Evolutionary conservation across 495 filamentous ascomycete genomes (phyloP).

Genomic region (Neurospora cerealis): DNA sequence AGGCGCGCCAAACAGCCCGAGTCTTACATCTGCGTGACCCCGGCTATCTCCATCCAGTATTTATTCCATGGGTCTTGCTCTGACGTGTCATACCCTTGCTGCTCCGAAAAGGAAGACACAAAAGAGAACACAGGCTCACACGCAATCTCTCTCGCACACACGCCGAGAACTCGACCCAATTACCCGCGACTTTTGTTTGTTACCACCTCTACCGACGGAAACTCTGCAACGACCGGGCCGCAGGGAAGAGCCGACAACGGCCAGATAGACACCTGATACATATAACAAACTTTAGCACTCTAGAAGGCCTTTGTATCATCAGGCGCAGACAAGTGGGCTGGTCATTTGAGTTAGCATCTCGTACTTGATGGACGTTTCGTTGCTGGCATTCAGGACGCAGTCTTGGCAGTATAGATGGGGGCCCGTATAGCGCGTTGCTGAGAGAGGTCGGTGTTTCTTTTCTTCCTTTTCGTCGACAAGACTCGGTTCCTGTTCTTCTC

Average conservation of each 20-base stretch:
- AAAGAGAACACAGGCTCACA: not conserved
- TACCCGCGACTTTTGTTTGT: not conserved
- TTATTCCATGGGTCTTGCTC: not conserved
- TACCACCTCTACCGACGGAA: not conserved
- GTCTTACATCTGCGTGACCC: not conserved
- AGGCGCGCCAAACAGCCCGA: not conserved
- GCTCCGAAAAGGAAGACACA: not conserved
- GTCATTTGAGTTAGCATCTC: not conserved
- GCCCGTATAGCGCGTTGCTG: not conserved
- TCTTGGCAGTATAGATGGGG: not conserved
- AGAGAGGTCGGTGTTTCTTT: not conserved
- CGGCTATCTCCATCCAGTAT: not conserved
- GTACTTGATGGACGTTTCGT: not conserved
- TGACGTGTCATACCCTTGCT: not conserved
- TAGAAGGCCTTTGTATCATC: not conserved
- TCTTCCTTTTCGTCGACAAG: not conserved
- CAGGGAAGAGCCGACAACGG: not conserved
- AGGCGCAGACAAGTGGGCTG: not conserved
- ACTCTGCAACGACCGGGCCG: not conserved
- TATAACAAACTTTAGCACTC: not conserved
- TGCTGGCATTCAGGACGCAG: not conserved
- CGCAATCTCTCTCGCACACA: not conserved
- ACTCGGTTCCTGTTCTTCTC: not conserved
- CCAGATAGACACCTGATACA: not conserved
- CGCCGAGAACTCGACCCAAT: not conserved